These are phyloP conservation scores for Fusarium torulosum DNA, from an alignment of 2,329 filamentous ascomycete species.

Conservation along the genomic window DNA sequence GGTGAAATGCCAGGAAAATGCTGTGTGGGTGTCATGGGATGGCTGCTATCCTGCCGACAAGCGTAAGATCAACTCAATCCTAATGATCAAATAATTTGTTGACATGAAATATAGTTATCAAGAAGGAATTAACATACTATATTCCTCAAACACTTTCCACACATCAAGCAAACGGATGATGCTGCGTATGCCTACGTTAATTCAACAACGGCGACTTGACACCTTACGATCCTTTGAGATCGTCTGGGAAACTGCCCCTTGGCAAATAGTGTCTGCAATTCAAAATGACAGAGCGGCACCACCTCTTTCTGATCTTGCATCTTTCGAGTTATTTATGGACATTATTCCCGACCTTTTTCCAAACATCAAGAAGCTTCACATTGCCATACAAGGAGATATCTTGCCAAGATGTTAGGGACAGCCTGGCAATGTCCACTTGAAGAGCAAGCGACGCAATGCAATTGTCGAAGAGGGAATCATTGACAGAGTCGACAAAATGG, in stretches of 20 bases:
- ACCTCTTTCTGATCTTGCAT: background rate
- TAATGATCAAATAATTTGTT: background rate
- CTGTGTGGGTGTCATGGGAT: slow-evolving; percentile 49
- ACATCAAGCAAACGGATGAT: slow-evolving; percentile 39
- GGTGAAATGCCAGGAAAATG: slow-evolving; percentile 36
- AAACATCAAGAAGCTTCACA: slow-evolving; percentile 27
- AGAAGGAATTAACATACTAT: slow-evolving; percentile 50
- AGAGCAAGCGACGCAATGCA: background rate
- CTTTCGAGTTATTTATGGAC: slow-evolving; percentile 37
- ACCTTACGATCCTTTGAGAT: slow-evolving; percentile 44
- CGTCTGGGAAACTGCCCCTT: slow-evolving; percentile 41
- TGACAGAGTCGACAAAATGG: slow-evolving; percentile 36
- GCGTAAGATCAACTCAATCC: slow-evolving; percentile 32
- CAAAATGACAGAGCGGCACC: background rate
- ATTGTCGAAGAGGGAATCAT: slow-evolving; percentile 9
- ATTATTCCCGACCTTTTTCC: slow-evolving; percentile 31
- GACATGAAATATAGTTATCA: slow-evolving; percentile 40
- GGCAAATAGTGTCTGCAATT: background rate
- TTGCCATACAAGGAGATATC: slow-evolving; percentile 32
- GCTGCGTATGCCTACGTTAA: slow-evolving; percentile 24
- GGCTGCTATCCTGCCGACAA: slow-evolving; percentile 50
- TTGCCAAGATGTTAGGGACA: background rate
- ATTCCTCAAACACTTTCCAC: slow-evolving; percentile 48
- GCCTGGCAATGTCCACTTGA: background rate
- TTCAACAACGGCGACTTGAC: slow-evolving; percentile 42